A percentile compares a stretch with the other conserved stretches of the same genome.
phyloP scores from a whole-genome alignment of 2,329 filamentous ascomycete genomes.

The Nemania sp. region DNA sequence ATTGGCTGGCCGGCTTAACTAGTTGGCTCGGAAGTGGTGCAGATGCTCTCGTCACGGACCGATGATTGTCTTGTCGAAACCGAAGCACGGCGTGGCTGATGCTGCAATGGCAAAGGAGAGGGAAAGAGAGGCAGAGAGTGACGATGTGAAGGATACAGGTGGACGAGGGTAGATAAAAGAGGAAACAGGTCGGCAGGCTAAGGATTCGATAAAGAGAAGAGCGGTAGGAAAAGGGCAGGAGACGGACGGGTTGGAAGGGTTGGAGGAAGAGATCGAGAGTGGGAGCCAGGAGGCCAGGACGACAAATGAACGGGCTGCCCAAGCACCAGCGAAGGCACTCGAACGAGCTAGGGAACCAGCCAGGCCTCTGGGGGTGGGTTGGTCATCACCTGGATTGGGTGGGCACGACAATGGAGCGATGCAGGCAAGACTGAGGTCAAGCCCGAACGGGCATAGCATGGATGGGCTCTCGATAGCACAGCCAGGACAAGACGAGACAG shows the following conservation, averaged over 20 bases:
- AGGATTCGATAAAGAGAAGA: slow-evolving; percentile 37
- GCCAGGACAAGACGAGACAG: too few species aligned
- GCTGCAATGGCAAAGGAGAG: slow-evolving; percentile 30
- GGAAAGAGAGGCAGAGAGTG: slow-evolving; percentile 39
- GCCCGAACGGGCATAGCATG: slow-evolving; percentile 30
- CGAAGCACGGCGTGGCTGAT: slow-evolving; percentile 34
- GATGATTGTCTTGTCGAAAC: slow-evolving; percentile 32
- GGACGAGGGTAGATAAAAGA: slow-evolving; percentile 29
- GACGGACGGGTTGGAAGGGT: slow-evolving; percentile 32
- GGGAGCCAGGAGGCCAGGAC: slow-evolving; percentile 12
- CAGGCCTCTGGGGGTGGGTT: slow-evolving; percentile 27
- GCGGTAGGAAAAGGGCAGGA: slow-evolving; percentile 35
- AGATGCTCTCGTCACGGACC: slow-evolving; percentile 34
- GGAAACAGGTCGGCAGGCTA: slow-evolving; percentile 29
- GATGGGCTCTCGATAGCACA: slow-evolving; percentile 27
- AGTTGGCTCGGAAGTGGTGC: too few species aligned
- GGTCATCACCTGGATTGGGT: slow-evolving; percentile 35
- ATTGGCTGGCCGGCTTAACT: slow-evolving; percentile 27
- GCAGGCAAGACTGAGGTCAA: slow-evolving; percentile 30
- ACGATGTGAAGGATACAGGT: slow-evolving; percentile 41
- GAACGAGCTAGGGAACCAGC: slow-evolving; percentile 21
- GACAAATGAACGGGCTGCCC: slow-evolving; percentile 12
- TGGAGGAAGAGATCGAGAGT: slow-evolving; percentile 11
- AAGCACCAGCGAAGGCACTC: slow-evolving; percentile 21
- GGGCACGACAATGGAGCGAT: slow-evolving; percentile 40